Conservation (phyloP, 2,329 filamentous ascomycete species). For the Ophiocordyceps australis region DNA sequence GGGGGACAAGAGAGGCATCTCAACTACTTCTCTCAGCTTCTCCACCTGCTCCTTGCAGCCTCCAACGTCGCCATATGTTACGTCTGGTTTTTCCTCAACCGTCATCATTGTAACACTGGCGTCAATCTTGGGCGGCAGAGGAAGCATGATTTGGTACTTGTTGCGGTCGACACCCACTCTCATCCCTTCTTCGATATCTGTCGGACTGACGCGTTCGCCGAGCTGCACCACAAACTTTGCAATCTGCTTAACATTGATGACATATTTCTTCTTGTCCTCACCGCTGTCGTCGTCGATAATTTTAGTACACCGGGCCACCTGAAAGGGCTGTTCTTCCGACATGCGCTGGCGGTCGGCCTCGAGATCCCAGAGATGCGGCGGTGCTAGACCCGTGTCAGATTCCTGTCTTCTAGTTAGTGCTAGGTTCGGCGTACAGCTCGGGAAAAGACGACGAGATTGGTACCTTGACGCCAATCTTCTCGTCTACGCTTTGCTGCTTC, state of each 20-base stretch:
- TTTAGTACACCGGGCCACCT: slow-evolving; percentile 96
- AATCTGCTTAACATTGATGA: slow-evolving; percentile 99
- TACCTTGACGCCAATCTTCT: slow-evolving; percentile 88
- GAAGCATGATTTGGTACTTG: slow-evolving; percentile 97
- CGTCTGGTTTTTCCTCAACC: slow-evolving; percentile 97
- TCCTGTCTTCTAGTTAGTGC: too few relatives aligned
- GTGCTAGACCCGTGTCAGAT: slow-evolving; percentile 94
- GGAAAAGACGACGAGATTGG: too few relatives aligned
- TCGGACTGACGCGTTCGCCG: slow-evolving; percentile 89
- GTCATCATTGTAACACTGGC: slow-evolving; percentile 99
- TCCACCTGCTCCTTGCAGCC: slow-evolving; percentile 99
- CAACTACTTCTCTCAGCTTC: slow-evolving; percentile 94
- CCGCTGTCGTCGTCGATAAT: slow-evolving; percentile 90
- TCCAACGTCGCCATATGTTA: slow-evolving; percentile 96
- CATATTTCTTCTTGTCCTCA: slow-evolving; percentile 98
- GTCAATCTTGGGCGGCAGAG: slow-evolving; percentile 94
- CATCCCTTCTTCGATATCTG: slow-evolving; percentile 99
- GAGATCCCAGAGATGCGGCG: slow-evolving; percentile 97
- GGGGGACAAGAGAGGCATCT: slow-evolving; percentile 92
- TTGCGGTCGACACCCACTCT: slow-evolving; percentile 94
- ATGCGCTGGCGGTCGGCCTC: slow-evolving; percentile 96
- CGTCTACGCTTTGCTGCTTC: slow-evolving; percentile 92
- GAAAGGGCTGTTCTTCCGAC: slow-evolving; percentile 92
- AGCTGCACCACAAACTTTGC: slow-evolving; percentile 98
- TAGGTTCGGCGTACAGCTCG: too few relatives aligned